Conservation (phyloP, 2,329 filamentous ascomycete genomes). For the Penicillium polonicum region DNA sequence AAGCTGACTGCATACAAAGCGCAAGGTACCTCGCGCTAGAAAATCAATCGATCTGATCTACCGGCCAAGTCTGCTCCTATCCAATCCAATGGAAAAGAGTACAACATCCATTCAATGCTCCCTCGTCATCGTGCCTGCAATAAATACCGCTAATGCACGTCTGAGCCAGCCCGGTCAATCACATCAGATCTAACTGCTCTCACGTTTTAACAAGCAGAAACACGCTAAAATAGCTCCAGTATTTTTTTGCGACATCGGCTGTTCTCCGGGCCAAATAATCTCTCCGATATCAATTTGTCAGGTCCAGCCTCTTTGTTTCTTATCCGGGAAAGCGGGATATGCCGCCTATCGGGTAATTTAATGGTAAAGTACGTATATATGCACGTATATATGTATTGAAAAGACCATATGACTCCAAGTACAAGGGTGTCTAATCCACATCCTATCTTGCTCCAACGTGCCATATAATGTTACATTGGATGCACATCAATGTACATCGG, state of each 20-base stretch:
- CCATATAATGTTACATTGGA: neutral
- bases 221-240: conserved; percentile 12
- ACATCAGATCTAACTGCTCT: conserved; percentile 24
- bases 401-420: neutral
- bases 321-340: neutral
- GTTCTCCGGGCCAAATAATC: conserved; percentile 19
- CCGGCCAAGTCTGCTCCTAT: conserved; percentile 10
- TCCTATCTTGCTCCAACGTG: neutral
- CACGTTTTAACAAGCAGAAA: conserved; percentile 16
- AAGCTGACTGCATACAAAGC: conserved; percentile 5
- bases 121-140: conserved; percentile 4
- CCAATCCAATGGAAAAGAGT: conserved; percentile 1
- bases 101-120: neutral
- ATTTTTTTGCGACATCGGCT: conserved; percentile 15
- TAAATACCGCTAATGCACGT: conserved; percentile 26
- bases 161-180: conserved; percentile 20
- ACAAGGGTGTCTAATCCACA: neutral
- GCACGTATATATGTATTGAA: neutral
- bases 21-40: conserved; percentile 7
- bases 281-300: conserved; percentile 7
- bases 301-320: neutral
- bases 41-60: conserved; percentile 8
- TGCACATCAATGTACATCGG: neutral
- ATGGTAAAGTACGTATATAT: neutral
- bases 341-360: neutral